Percentiles rank a stretch among this genome's conserved stretches.
These are phyloP conservation scores for Cryomyces minteri DNA, from an alignment of 495 filamentous ascomycete genomes.

Conservation along the genomic window DNA sequence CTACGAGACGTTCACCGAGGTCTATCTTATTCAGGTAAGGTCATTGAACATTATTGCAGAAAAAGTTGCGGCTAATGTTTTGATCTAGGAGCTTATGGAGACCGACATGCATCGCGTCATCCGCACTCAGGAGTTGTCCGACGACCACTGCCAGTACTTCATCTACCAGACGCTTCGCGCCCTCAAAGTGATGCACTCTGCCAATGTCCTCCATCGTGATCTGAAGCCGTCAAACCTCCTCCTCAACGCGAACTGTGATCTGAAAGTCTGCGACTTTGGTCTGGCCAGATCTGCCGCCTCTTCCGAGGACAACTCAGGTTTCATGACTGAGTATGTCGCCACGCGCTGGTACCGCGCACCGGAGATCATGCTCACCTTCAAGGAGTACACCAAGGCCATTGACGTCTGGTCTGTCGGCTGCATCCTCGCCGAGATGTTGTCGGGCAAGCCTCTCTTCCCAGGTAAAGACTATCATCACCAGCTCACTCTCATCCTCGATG, in stretches of 20 bases:
- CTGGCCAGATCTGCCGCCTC: conserved; percentile 89
- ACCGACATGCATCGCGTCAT: conserved; percentile 99
- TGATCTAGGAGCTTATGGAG: conserved; percentile 84
- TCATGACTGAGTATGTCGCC: conserved; percentile 99
- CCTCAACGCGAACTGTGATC: conserved; percentile 95
- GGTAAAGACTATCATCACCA: conserved; percentile 99
- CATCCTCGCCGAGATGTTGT: conserved; percentile 99
- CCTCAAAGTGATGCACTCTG: conserved; percentile 96
- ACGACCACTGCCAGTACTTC: conserved; percentile 46
- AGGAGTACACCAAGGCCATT: conserved; percentile 99
- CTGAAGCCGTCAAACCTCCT: conserved; percentile 93
- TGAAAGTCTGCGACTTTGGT: conserved; percentile 98
- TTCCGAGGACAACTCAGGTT: conserved; percentile 94
- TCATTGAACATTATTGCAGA: not conserved
- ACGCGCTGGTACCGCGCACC: conserved; percentile 97
- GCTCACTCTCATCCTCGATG: conserved; percentile 91
- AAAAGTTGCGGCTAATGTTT: not conserved
- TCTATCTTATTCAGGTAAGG: conserved; percentile 91
- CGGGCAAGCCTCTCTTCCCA: conserved; percentile 94
- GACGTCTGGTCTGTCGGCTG: conserved; percentile 99
- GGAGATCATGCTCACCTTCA: conserved; percentile 99
- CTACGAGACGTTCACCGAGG: conserved; percentile 92
- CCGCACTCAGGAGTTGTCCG: conserved; percentile 69
- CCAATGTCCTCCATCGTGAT: conserved; percentile 91
- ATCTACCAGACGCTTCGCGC: conserved; percentile 43